These are phyloP conservation scores for Populus hybrid DNA, from an alignment of 441 rosid species.

Conservation along the genomic window DNA sequence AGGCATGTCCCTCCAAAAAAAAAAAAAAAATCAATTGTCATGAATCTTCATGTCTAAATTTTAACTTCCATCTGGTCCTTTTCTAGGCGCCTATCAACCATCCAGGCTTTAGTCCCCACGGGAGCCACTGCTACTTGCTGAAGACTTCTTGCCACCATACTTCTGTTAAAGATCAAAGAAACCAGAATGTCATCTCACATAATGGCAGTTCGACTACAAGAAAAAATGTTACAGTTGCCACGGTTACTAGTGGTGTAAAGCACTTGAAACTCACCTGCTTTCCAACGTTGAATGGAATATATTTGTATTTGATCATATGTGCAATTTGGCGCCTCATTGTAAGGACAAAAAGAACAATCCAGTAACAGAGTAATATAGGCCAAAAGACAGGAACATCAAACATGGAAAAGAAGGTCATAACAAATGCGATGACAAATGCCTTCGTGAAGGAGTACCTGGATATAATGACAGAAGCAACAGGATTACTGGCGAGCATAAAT, in stretches of 20 bases:
- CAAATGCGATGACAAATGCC: conserved; percentile 78
- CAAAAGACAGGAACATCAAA: conserved; percentile 94
- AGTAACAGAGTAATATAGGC: conserved; percentile 90
- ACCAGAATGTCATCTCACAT: conserved; percentile 9
- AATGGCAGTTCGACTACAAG: neutral
- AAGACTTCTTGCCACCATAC: conserved; percentile 58
- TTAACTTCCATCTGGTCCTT: conserved; percentile 21
- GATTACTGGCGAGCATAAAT: conserved; percentile 7
- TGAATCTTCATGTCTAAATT: conserved; percentile 26
- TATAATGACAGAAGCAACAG: conserved; percentile 16
- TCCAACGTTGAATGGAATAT: conserved; percentile 75
- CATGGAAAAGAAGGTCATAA: conserved; percentile 83
- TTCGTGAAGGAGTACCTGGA: conserved; percentile 86
- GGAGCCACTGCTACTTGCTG: conserved; percentile 45
- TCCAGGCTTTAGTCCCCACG: conserved; percentile 51
- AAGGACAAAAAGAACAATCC: conserved; percentile 80
- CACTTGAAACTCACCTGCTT: conserved; percentile 57
- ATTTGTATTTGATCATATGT: conserved; percentile 93
- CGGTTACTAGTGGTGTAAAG: neutral
- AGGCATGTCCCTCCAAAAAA: conserved; percentile 13
- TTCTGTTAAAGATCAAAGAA: conserved; percentile 37
- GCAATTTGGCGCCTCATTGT: conserved; percentile 93
- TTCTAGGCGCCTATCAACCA: conserved; percentile 17
- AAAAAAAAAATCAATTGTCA: conserved; percentile 25
- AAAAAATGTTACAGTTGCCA: neutral